These are phyloP conservation scores for Myxozyma mucilagina DNA, from an alignment of 805 yeast genomes.

Conservation along the genomic window DNA sequence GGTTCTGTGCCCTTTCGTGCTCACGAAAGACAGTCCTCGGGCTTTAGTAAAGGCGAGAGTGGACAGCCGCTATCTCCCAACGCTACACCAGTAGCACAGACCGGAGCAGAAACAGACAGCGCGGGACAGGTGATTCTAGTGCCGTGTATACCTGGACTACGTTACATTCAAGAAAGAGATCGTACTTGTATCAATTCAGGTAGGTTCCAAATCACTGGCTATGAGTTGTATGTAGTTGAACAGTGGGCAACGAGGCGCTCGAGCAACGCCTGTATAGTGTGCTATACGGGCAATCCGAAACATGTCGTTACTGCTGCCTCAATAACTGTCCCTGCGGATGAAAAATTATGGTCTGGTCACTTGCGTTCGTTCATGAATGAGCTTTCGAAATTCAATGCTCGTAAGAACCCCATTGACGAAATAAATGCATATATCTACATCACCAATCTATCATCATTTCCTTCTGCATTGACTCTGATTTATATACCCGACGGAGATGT, in stretches of 20 bases:
- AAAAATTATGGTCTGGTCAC: conserved; percentile 50
- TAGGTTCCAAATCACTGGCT: conserved; percentile 56
- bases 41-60: not conserved
- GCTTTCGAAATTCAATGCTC: conserved; percentile 62
- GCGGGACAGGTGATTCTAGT: conserved; percentile 5
- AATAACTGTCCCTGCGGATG: conserved; percentile 52
- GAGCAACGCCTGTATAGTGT: conserved; percentile 62
- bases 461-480: conserved; percentile 69
- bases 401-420: conserved; percentile 56
- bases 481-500: conserved; percentile 65
- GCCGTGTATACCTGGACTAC: conserved; percentile 5
- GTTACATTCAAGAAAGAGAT: not conserved
- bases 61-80: not conserved
- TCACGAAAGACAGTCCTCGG: not conserved
- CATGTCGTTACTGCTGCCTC: conserved; percentile 63
- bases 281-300: conserved; percentile 81
- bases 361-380: conserved; percentile 66
- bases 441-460: conserved; percentile 78
- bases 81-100: not conserved
- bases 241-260: conserved; percentile 86
- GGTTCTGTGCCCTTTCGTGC: not conserved
- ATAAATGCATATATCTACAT: conserved; percentile 65
- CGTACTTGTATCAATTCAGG: conserved; percentile 3
- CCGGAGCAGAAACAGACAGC: not conserved
- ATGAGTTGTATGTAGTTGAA: conserved; percentile 88